A percentile compares a stretch with the other conserved stretches of the same genome.
These are phyloP conservation scores for Moesziomyces globuligerus DNA, from an alignment of 1,284 basidiomycete species.

Conservation along the genomic window DNA sequence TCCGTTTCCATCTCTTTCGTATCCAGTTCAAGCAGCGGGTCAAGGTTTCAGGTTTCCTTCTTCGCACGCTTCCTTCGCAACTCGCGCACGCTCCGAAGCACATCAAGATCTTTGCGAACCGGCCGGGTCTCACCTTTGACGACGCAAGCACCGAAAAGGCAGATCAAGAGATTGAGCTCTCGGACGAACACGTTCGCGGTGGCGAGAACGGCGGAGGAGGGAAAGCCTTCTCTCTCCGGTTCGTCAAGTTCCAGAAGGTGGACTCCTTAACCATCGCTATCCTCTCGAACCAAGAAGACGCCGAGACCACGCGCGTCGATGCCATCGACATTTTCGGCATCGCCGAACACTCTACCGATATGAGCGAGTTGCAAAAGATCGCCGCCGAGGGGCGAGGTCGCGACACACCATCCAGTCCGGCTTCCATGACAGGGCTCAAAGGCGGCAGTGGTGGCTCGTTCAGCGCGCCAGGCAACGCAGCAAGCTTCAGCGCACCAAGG, in stretches of 20 bases:
- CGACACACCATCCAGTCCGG: slow-evolving; percentile 8
- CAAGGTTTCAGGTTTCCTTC: slow-evolving; percentile 76
- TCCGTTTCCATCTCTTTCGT: not conserved
- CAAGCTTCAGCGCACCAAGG: slow-evolving; percentile 13
- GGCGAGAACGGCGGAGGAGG: slow-evolving; percentile 68
- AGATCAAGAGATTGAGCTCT: slow-evolving; percentile 68
- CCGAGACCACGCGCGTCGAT: slow-evolving; percentile 81
- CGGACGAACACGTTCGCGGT: slow-evolving; percentile 60
- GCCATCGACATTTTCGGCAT: slow-evolving; percentile 78
- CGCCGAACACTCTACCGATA: slow-evolving; percentile 73
- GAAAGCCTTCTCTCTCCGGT: slow-evolving; percentile 74
- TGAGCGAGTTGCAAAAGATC: slow-evolving; percentile 53
- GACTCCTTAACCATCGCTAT: slow-evolving; percentile 75
- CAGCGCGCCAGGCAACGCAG: not conserved
- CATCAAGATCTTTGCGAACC: slow-evolving; percentile 66
- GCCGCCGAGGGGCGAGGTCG: slow-evolving; percentile 32
- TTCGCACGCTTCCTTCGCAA: slow-evolving; percentile 70
- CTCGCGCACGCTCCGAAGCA: slow-evolving; percentile 25
- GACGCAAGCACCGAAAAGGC: slow-evolving; percentile 67
- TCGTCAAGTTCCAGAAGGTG: slow-evolving; percentile 82
- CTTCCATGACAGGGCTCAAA: slow-evolving; percentile 70
- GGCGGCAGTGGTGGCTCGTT: slow-evolving; percentile 73
- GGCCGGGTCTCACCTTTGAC: slow-evolving; percentile 66
- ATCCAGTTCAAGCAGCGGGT: slow-evolving; percentile 81
- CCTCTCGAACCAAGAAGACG: slow-evolving; percentile 77